A percentile compares a stretch with the other conserved stretches of the same genome.
These are phyloP conservation scores for Lachnellula willkommii DNA, from an alignment of 2,329 filamentous ascomycete species.

Conservation along the genomic window DNA sequence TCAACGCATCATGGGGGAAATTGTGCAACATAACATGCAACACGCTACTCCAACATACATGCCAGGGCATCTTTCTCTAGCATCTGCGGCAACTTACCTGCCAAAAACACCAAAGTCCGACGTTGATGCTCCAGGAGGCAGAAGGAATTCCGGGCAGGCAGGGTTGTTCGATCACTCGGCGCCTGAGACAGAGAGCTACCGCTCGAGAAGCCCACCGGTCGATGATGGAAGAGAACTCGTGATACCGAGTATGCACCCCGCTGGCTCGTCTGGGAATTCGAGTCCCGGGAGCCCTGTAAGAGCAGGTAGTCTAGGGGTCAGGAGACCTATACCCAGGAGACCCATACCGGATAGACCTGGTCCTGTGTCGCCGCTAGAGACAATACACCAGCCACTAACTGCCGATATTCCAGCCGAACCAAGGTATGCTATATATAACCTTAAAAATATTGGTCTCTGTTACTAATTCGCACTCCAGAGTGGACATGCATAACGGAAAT, in stretches of 20 bases:
- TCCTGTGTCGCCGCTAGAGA: constrained; percentile 4
- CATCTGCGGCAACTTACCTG: constrained; percentile 8
- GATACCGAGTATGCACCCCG: background rate
- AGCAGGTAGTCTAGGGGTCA: no score
- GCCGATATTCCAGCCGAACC: constrained; percentile 2
- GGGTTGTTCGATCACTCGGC: constrained; percentile 1
- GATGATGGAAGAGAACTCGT: constrained; percentile 11
- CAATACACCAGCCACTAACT: background rate
- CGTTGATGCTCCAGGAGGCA: background rate
- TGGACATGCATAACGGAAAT: background rate
- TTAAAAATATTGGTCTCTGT: background rate
- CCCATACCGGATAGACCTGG: constrained; percentile 1
- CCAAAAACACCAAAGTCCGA: constrained; percentile 7
- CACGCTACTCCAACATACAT: constrained; percentile 8
- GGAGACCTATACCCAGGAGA: constrained; percentile 1
- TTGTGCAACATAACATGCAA: constrained; percentile 13
- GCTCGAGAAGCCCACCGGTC: constrained; percentile 11
- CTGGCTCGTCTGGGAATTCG: background rate
- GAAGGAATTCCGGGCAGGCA: constrained; percentile 2
- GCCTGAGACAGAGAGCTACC: constrained; percentile 10
- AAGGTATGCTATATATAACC: constrained; percentile 1
- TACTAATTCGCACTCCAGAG: constrained; percentile 3
- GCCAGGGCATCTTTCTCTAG: constrained; percentile 4
- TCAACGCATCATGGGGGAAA: constrained; percentile 21
- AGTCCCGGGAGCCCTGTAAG: constrained; percentile 7